Evolutionary conservation across 768 basidiomycete genomes (phyloP).

Genomic region (Boletales sp.): DNA sequence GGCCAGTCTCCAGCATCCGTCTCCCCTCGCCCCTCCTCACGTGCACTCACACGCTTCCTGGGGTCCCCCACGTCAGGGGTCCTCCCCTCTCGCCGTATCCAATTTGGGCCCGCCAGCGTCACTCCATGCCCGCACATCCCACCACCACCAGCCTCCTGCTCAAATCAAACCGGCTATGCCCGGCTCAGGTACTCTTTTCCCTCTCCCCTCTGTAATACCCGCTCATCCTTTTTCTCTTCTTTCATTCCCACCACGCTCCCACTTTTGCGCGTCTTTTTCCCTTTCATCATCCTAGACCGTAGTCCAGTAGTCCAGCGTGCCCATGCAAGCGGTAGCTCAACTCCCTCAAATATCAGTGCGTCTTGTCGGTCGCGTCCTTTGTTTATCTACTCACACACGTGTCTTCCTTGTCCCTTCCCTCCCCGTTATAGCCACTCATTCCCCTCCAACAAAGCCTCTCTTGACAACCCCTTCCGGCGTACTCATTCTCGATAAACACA

Average conservation of each 20-base stretch:
- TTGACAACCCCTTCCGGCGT: slow-evolving; percentile 23
- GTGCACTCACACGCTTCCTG: slow-evolving; percentile 30
- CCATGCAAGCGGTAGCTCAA: slow-evolving; percentile 22
- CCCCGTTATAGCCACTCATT: slow-evolving; percentile 22
- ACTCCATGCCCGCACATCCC: slow-evolving; percentile 25
- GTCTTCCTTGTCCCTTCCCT: background rate
- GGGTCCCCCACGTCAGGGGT: slow-evolving; percentile 34
- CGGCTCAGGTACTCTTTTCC: slow-evolving; percentile 23
- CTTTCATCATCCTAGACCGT: slow-evolving; percentile 17
- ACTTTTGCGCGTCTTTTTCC: slow-evolving; percentile 9
- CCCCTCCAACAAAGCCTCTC: slow-evolving; percentile 24
- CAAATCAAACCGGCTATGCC: slow-evolving; percentile 32
- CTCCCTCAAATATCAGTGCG: slow-evolving; percentile 26
- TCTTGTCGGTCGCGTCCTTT: background rate
- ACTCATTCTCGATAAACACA: slow-evolving; percentile 30
- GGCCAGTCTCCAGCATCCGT: slow-evolving; percentile 32
- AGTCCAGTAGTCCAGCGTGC: slow-evolving; percentile 28
- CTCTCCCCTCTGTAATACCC: slow-evolving; percentile 2
- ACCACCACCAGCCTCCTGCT: slow-evolving; percentile 25
- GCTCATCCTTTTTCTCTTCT: background rate
- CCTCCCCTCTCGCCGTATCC: slow-evolving; percentile 25
- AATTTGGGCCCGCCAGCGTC: slow-evolving; percentile 22
- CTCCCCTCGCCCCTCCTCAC: slow-evolving; percentile 29
- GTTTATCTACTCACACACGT: background rate
- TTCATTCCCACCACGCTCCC: background rate